Conservation (phyloP, 108 stramenopile species). For the Asterionellopsis glacialis region DNA sequence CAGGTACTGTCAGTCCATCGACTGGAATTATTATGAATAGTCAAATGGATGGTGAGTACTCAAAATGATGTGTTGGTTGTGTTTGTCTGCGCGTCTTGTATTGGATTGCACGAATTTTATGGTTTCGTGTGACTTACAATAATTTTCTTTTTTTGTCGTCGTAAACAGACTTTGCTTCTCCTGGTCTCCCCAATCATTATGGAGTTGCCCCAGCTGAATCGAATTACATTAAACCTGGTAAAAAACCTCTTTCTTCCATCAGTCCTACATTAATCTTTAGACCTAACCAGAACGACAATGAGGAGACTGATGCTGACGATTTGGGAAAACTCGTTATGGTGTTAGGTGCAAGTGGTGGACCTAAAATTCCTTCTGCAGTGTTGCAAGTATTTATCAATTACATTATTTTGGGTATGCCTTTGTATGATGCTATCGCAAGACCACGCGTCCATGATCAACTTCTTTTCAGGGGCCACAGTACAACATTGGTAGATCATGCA, state of each 20-base stretch:
- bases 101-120: too few species aligned
- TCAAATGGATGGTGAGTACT: constrained; percentile 21
- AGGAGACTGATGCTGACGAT: constrained; percentile 3
- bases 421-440: constrained; percentile 21
- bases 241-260: constrained; percentile 47
- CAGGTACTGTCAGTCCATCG: constrained; percentile 2
- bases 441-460: constrained; percentile 51
- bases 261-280: constrained; percentile 40
- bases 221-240: constrained; percentile 40
- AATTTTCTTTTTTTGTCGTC: not conserved
- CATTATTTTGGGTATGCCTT: constrained; percentile 26
- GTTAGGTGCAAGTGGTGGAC: constrained; percentile 46
- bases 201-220: constrained; percentile 35
- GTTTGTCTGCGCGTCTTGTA: too few species aligned
- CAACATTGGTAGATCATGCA: constrained; percentile 13
- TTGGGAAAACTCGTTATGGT: constrained; percentile 26
- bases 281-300: not conserved
- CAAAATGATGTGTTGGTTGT: too few species aligned
- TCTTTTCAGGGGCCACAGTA: constrained; percentile 27
- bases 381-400: constrained; percentile 44
- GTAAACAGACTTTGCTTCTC: constrained; percentile 43
- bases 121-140: too few species aligned
- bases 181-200: constrained; percentile 38
- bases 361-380: constrained; percentile 43
- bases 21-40: constrained; percentile 33